Base-by-base conservation (phyloP, 2,329 filamentous ascomycete species). In the Tolypocladium album region DNA sequence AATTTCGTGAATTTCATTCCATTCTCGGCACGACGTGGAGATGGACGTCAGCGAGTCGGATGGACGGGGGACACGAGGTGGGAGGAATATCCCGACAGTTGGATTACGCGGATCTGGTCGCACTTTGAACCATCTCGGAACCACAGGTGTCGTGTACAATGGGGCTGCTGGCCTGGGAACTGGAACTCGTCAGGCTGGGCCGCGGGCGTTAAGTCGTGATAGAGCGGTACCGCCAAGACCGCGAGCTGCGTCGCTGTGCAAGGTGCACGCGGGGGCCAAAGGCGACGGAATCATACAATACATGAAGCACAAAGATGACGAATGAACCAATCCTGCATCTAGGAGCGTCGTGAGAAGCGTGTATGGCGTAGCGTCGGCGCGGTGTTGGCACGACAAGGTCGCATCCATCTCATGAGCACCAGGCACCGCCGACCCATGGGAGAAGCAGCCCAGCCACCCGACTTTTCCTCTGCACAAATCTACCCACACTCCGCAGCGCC, bases 201-300 rank as follows among this genome's bases (percentile, higher is more conserved):
- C 58, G 57, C n/a, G 47, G 58, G 59, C 67, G 67, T 71, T 67
- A 69, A 60, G 45, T 65, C 42, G 20, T 66, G 69, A 63, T 71
- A 70, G 63, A 53, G 62, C 60, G 62, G 63, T 69, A 71, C 69
- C 42, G 40, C 53, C 42, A 52, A n/a, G 17, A 57, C 36, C 55
- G 58, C 42, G 43, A 15, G 15, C 55, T 47, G 27, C 42, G 53
- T 42, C 58, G 38, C 50, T 47, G 47, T 60, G 52, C 50, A 53
- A 31, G 20, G 24, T 36, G 53, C 53, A 2, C 22, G 27, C 40
- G 56, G 34, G 34, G 55, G 27, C 56, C 53, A 60, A 64, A 59
- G 61, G 58, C 57, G 55, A 4, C 11, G 13, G 55, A 52, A 43
- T 58, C 58, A 57, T 58, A 58, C 34, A 2, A 55, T 15, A 47